Conservation (phyloP, 2,329 filamentous ascomycete genomes). For the Diaporthe helianthi region DNA sequence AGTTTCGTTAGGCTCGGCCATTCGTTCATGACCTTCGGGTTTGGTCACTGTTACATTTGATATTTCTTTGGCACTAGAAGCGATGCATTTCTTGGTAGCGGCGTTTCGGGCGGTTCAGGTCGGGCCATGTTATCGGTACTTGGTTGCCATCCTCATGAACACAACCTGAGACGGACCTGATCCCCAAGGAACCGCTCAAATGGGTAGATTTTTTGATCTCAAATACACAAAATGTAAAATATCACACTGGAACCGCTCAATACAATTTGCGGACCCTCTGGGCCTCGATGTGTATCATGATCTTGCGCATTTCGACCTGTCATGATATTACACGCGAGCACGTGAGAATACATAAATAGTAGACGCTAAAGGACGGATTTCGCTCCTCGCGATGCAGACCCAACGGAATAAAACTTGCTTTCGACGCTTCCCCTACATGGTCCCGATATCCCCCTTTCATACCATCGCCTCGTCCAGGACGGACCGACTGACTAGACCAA, state of each 20-base stretch:
- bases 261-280: background rate
- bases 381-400: slow-evolving; percentile 27
- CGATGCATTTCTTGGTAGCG: slow-evolving; percentile 10
- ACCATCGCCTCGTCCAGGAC: background rate
- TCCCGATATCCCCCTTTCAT: background rate
- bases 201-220: background rate
- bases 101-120: slow-evolving; percentile 3
- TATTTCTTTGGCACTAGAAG: background rate
- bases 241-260: background rate
- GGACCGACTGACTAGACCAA: slow-evolving; percentile 1
- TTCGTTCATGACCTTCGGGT: background rate
- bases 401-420: slow-evolving; percentile 8
- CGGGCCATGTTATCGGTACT: background rate
- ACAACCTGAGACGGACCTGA: background rate
- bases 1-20: background rate
- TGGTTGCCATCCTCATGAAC: background rate
- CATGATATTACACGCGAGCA: slow-evolving; percentile 29
- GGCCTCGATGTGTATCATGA: slow-evolving; percentile 23
- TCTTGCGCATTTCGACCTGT: slow-evolving; percentile 26
- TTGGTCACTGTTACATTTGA: slow-evolving; percentile 2
- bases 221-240: background rate
- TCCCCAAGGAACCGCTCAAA: background rate
- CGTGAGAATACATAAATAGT: slow-evolving; percentile 29
- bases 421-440: background rate
- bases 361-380: slow-evolving; percentile 27